A percentile compares a stretch with the other conserved stretches of the same genome.
These are phyloP conservation scores for Penicillium sp. DNA, from an alignment of 2,329 filamentous ascomycete species.

Conservation along the genomic window DNA sequence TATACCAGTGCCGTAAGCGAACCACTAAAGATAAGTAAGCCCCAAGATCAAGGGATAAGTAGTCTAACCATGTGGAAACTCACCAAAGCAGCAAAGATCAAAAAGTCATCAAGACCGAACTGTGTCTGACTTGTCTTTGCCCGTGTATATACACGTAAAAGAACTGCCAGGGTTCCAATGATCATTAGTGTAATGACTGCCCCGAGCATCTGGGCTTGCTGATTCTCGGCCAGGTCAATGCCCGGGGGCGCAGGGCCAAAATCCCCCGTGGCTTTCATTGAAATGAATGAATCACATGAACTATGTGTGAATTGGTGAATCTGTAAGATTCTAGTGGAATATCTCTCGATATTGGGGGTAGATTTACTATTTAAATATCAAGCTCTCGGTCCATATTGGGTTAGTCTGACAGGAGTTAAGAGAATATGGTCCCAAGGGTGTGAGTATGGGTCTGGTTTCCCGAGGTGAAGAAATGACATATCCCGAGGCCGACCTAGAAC, in stretches of 20 bases:
- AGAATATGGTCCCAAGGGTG: not conserved
- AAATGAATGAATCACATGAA: not conserved
- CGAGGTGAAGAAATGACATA: not conserved
- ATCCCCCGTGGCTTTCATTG: constrained; percentile 1
- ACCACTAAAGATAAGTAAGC: not conserved
- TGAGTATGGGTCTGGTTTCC: not conserved
- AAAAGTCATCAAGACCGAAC: constrained; percentile 10
- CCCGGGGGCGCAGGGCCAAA: constrained; percentile 5
- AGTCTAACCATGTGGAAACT: not conserved
- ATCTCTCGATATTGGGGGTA: not conserved
- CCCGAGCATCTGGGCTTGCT: not conserved
- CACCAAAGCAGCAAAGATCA: constrained; percentile 6
- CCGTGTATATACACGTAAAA: constrained; percentile 7
- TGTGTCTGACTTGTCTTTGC: not conserved
- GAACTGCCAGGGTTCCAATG: constrained; percentile 5
- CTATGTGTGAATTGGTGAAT: not conserved
- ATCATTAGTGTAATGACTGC: constrained; percentile 6
- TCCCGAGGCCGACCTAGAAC: not conserved
- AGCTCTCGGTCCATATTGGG: not conserved
- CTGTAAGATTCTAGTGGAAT: not conserved
- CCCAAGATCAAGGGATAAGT: no score
- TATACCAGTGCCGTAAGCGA: constrained; percentile 3
- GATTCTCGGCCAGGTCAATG: constrained; percentile 6
- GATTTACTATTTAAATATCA: not conserved
- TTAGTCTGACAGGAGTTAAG: not conserved